A percentile compares a stretch with the other conserved stretches of the same genome.
Evolutionary conservation across 805 yeast genomes (phyloP).

Genomic region (Starmera quercuum): DNA sequence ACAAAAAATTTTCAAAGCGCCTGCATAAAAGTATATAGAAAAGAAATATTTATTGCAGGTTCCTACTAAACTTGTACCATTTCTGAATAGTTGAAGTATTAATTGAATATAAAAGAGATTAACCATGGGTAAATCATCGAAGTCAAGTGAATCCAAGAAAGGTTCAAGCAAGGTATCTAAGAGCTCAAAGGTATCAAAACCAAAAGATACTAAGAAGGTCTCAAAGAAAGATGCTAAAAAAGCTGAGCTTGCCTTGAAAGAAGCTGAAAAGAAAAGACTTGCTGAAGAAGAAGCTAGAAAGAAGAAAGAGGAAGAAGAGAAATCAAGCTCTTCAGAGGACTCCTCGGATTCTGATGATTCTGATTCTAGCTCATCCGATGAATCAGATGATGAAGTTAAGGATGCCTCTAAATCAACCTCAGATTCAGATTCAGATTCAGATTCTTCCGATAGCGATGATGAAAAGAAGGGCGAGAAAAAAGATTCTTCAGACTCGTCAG

Average conservation of each 20-base stretch:
- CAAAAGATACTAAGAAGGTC: constrained; percentile 21
- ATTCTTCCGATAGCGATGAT: constrained; percentile 9
- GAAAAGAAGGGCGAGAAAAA: constrained; percentile 11
- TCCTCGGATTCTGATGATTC: constrained; percentile 22
- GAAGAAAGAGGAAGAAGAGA: constrained; percentile 14
- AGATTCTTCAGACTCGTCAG: constrained; percentile 11
- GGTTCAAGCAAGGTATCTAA: too few relatives aligned
- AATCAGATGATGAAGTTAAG: constrained; percentile 7
- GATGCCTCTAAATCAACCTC: too few relatives aligned
- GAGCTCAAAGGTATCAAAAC: too few relatives aligned
- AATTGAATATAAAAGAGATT: too few relatives aligned
- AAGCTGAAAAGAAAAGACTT: constrained; percentile 15
- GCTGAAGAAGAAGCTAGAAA: constrained; percentile 19
- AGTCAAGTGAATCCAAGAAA: constrained; percentile 11
- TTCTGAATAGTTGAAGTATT: too few relatives aligned
- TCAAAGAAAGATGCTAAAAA: constrained; percentile 20
- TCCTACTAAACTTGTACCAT: too few relatives aligned
- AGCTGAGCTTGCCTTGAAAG: constrained; percentile 18
- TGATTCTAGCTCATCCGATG: constrained; percentile 20
- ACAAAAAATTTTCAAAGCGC: too few relatives aligned
- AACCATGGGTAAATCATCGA: constrained; percentile 17
- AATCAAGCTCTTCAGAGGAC: constrained; percentile 18
- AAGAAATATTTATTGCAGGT: too few relatives aligned
- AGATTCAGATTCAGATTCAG: constrained; percentile 22
- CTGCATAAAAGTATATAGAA: too few relatives aligned